Percentiles rank a stretch among this genome's conserved stretches.
phyloP scores from a whole-genome alignment of 2,329 filamentous ascomycete genomes.

The Plenodomus tracheiphilus region DNA sequence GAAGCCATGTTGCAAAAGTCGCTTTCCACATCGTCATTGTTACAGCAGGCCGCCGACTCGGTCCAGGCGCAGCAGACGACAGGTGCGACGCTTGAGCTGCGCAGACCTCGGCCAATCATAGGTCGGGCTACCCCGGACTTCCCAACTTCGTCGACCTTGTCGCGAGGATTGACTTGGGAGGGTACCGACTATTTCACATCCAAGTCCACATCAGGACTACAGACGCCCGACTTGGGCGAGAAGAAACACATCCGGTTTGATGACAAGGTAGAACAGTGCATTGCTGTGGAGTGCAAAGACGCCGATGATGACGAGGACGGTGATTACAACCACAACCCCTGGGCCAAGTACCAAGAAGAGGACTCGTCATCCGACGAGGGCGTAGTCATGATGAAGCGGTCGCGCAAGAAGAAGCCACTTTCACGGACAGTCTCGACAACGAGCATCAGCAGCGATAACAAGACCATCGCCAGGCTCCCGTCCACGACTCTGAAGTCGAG shows the following conservation, averaged over 20 bases:
- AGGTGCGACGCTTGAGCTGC: conserved; percentile 47
- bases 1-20: conserved; percentile 92
- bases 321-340: conserved; percentile 47
- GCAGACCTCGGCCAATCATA: conserved; percentile 58
- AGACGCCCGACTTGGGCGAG: conserved; percentile 63
- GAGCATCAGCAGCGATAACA: conserved; percentile 67
- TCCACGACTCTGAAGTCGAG: conserved; percentile 86
- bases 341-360: conserved; percentile 46
- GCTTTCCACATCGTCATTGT: conserved; percentile 80
- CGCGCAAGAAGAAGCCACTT: conserved; percentile 52
- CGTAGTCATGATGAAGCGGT: conserved; percentile 79
- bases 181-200: conserved; percentile 69
- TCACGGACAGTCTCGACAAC: conserved; percentile 60
- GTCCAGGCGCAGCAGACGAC: conserved; percentile 81
- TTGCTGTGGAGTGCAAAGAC: conserved; percentile 85
- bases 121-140: conserved; percentile 71
- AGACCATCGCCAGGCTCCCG: conserved; percentile 85
- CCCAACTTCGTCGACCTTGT: conserved; percentile 66
- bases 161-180: conserved; percentile 63
- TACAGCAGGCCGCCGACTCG: conserved; percentile 86
- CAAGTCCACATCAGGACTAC: conserved; percentile 70
- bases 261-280: conserved; percentile 93
- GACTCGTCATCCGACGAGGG: conserved; percentile 71
- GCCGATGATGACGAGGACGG: conserved; percentile 66
- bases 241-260: conserved; percentile 94